Percentiles rank a stretch among this genome's conserved stretches.
Evolutionary conservation across 2,329 filamentous ascomycete species (phyloP).

Genomic region (Pseudogymnoascus sp.): DNA sequence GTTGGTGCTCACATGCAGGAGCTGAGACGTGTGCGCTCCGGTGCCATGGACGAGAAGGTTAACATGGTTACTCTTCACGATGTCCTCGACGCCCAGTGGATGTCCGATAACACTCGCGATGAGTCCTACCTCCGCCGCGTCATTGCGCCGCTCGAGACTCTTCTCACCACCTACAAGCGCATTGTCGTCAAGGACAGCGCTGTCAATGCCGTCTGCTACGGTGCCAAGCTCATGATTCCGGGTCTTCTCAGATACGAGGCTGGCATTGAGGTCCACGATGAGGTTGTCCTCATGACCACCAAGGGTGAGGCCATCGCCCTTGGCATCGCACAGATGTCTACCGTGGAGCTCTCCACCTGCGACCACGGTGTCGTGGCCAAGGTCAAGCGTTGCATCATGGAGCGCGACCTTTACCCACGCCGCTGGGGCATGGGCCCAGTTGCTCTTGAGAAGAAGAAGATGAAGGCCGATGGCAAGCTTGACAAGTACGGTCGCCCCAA

Average conservation of each 20-base stretch:
- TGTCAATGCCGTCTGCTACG: conserved; percentile 97
- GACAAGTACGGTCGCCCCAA: conserved; percentile 95
- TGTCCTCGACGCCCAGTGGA: conserved; percentile 92
- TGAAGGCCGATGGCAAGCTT: conserved; percentile 95
- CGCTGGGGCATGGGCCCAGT: conserved; percentile 94
- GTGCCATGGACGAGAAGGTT: conserved; percentile 89
- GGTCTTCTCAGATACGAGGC: conserved; percentile 89
- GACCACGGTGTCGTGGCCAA: conserved; percentile 97
- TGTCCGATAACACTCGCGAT: conserved; percentile 90
- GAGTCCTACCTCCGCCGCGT: conserved; percentile 87
- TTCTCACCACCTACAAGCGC: conserved; percentile 90
- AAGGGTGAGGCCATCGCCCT: conserved; percentile 98
- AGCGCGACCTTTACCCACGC: conserved; percentile 93
- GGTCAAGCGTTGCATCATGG: conserved; percentile 99
- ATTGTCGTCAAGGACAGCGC: conserved; percentile 96
- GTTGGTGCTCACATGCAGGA: conserved; percentile 98
- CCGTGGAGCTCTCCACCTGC: conserved; percentile 91
- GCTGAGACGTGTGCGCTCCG: conserved; percentile 84
- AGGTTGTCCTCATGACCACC: conserved; percentile 96
- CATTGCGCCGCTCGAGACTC: conserved; percentile 86
- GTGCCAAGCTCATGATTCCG: conserved; percentile 97
- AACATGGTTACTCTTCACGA: conserved; percentile 91
- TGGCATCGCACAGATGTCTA: conserved; percentile 95
- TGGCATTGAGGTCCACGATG: conserved; percentile 88
- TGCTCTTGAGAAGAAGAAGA: conserved; percentile 97